phyloP scores from a whole-genome alignment of 805 yeast species.

The Kodamaea laetipori region DNA sequence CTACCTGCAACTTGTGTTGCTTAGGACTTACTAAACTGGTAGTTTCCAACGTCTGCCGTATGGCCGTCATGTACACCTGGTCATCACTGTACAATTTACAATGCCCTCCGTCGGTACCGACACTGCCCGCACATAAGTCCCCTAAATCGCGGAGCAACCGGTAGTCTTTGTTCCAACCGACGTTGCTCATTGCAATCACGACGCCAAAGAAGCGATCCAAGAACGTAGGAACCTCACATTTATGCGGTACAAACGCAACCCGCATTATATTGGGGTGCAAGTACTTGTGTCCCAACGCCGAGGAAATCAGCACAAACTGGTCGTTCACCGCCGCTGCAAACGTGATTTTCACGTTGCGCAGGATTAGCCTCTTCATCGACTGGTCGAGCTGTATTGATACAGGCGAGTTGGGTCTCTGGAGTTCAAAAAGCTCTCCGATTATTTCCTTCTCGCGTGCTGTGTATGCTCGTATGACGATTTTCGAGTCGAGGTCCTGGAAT shows the following conservation, averaged over 20 bases:
- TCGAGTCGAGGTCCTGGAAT: slow-evolving; percentile 22
- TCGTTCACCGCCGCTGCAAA: slow-evolving; percentile 37
- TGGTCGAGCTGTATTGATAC: slow-evolving; percentile 21
- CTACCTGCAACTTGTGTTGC: slow-evolving; percentile 18
- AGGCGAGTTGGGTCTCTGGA: slow-evolving; percentile 25
- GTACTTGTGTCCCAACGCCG: slow-evolving; percentile 30
- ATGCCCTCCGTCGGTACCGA: slow-evolving; percentile 26
- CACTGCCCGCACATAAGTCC: slow-evolving; percentile 29
- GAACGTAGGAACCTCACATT: slow-evolving; percentile 29
- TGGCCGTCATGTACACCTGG: slow-evolving; percentile 30
- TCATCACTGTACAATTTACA: slow-evolving; percentile 27
- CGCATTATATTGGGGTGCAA: slow-evolving; percentile 43
- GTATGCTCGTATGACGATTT: slow-evolving; percentile 41
- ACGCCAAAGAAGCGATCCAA: slow-evolving; percentile 29
- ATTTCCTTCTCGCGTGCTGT: slow-evolving; percentile 38
- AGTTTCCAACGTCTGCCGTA: slow-evolving; percentile 39
- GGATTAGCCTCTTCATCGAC: slow-evolving; percentile 22
- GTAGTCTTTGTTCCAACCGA: slow-evolving; percentile 36
- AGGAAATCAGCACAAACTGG: slow-evolving; percentile 39
- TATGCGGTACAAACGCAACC: slow-evolving; percentile 24
- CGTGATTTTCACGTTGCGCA: slow-evolving; percentile 30
- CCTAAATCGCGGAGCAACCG: slow-evolving; percentile 32
- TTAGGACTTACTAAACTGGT: slow-evolving; percentile 25
- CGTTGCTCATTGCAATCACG: slow-evolving; percentile 33
- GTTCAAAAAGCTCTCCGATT: slow-evolving; percentile 37